Evolutionary conservation across 306 rosid species (phyloP), one percentile per base, ranked within the genome.

Genomic region (Gastrolobium villosum): DNA sequence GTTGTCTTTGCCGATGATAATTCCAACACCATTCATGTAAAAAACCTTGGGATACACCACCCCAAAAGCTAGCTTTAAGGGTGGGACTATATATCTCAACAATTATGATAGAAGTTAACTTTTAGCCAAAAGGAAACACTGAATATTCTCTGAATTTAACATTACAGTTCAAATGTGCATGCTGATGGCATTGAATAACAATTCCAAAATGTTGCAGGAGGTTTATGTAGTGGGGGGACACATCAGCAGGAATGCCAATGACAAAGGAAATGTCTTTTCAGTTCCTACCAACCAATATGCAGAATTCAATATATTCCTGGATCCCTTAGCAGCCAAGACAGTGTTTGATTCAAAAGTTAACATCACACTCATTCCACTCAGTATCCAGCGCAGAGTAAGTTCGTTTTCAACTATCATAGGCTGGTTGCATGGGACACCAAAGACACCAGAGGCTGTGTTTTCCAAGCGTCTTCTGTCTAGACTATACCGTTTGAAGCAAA

Each of bases 211-310:
- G 37, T 57, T 84, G 65, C 95, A 95, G 99, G 90, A 91, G 56
- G 91, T 93, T 4, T 95, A 83, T 82, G 83, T 93, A 41, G 94
- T 93, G 13, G 99, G 98, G 72, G 99, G 98, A 31, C 99, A 91
- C 70, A 67, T 91, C 41, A 88, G 87, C 77, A 49, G 14, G 13
- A 78, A 40, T 52, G 76, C 37, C 20, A 37, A 13, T 39, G 99
- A 89, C 73, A 85, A 82, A 85, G 98, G 96, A 66, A 91, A 93
- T 71, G 71, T 95, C 50, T 91, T 93, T 70, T 77, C 97, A 2
- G 68, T 88, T 76, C 90, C 96, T 53, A 86, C 96, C 6, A 91
- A 90, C 61, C 44, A 78, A 78, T 87, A 87, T 75, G 94, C 97
- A 13, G 99, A 95, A 82, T 86, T 93, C 94, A 95, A 93, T 40